phyloP scores from a whole-genome alignment of 805 yeast genomes.

The Barnettozyma sp. region DNA sequence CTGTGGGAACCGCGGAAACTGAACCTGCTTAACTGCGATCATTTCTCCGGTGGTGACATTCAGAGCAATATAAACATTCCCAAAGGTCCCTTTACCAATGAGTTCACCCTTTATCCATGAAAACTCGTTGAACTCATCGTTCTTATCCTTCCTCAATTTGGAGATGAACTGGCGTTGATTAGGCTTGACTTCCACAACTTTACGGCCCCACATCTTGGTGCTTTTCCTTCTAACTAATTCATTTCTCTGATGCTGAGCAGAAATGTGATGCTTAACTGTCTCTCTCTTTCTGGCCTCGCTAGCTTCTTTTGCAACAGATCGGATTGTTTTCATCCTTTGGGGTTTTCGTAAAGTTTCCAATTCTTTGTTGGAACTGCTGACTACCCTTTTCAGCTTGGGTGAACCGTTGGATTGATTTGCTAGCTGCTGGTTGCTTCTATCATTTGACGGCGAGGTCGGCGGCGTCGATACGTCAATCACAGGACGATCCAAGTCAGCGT shows the following conservation, averaged over 20 bases:
- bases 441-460: conserved; percentile 43
- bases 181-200: conserved; percentile 83
- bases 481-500: conserved; percentile 86
- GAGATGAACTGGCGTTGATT: conserved; percentile 55
- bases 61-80: conserved; percentile 84
- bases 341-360: conserved; percentile 27
- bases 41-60: conserved; percentile 96
- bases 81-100: conserved; percentile 95
- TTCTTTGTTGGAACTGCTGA: conserved; percentile 15
- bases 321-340: conserved; percentile 78
- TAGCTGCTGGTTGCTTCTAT: conserved; percentile 2
- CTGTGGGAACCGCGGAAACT: conserved; percentile 41
- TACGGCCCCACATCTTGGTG: conserved; percentile 97
- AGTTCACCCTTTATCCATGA: conserved; percentile 98
- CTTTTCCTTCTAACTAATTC: conserved; percentile 59
- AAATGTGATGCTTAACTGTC: conserved; percentile 15
- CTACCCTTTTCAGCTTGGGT: conserved; percentile 16
- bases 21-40: conserved; percentile 97
- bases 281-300: conserved; percentile 47
- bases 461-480: conserved; percentile 68
- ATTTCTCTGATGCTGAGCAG: conserved; percentile 13
- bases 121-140: conserved; percentile 73
- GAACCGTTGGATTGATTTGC: background rate
- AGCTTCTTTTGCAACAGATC: conserved; percentile 93
- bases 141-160: conserved; percentile 48